Percentiles rank a stretch among this genome's conserved stretches.
These are phyloP conservation scores for Lophium mytilinum DNA, from an alignment of 495 filamentous ascomycete genomes.

Conservation along the genomic window DNA sequence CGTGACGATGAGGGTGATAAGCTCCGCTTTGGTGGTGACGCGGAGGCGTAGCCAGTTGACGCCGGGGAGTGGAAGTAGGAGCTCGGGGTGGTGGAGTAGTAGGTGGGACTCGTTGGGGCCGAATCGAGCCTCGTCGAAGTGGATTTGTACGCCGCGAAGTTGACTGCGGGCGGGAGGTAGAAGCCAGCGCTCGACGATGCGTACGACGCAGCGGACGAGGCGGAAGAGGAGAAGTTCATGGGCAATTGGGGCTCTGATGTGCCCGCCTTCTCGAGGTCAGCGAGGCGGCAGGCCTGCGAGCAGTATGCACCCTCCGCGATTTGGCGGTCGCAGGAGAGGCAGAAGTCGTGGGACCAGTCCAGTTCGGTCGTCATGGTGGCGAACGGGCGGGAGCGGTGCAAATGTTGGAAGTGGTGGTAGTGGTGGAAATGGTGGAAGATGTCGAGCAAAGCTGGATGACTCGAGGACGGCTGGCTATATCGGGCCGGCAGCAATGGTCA, in stretches of 20 bases:
- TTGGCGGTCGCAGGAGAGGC: conserved; percentile 87
- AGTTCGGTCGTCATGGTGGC: conserved; percentile 36
- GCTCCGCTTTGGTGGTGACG: conserved; percentile 21
- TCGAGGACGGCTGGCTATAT: no score
- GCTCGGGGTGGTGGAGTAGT: conserved; percentile 9
- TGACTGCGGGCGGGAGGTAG: conserved; percentile 62
- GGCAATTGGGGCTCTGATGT: conserved; percentile 9
- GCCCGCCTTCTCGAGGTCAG: conserved; percentile 67
- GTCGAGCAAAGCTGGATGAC: no score
- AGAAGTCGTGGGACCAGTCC: conserved; percentile 88
- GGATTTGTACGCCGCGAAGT: conserved; percentile 48
- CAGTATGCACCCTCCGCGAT: conserved; percentile 73
- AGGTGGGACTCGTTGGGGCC: conserved; percentile 15
- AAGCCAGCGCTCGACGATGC: conserved; percentile 36
- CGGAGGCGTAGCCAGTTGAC: conserved; percentile 1
- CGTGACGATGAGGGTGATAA: conserved; percentile 78
- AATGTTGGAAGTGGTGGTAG: no score
- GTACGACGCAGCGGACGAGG: conserved; percentile 8
- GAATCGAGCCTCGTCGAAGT: conserved; percentile 18
- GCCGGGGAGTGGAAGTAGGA: conserved; percentile 23
- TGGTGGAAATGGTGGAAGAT: no score
- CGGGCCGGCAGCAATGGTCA: no score
- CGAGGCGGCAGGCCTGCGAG: conserved; percentile 84
- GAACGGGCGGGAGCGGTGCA: no score
- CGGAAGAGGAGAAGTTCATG: conserved; percentile 18